Conservation (phyloP, 306 rosid genomes). For the Dryas alaskensis region DNA sequence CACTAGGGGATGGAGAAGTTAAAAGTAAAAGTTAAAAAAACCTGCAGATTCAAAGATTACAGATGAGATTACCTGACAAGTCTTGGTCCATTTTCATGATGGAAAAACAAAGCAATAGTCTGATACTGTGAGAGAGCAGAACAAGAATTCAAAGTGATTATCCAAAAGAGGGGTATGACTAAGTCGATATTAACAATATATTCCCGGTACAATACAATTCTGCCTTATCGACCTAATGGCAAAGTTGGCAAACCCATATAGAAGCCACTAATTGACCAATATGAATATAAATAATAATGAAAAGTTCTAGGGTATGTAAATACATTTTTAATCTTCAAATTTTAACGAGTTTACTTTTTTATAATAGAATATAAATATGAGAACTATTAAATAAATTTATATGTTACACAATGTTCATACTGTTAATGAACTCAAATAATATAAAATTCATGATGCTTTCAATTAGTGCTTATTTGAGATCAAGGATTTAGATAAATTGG, state of each 20-base stretch:
- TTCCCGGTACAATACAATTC: background rate
- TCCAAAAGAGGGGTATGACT: background rate
- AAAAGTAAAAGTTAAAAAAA: conserved; percentile 1
- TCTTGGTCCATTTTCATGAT: background rate
- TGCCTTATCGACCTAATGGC: background rate
- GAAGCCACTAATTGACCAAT: background rate
- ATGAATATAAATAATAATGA: no score
- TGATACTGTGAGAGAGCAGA: background rate
- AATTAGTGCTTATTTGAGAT: background rate
- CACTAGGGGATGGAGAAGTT: background rate
- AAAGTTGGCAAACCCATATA: conserved; percentile 1
- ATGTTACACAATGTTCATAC: no score
- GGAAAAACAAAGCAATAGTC: conserved; percentile 1
- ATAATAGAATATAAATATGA: no score
- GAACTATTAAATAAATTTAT: no score
- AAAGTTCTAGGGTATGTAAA: no score
- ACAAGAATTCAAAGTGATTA: conserved; percentile 16
- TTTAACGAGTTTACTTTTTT: no score
- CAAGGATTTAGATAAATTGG: background rate
- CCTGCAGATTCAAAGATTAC: background rate
- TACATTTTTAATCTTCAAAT: no score
- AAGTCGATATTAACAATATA: background rate
- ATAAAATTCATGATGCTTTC: background rate
- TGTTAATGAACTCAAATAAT: no score
- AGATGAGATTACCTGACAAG: background rate